phyloP scores from a whole-genome alignment of 257 asterid species.

The Solanum boliviense region DNA sequence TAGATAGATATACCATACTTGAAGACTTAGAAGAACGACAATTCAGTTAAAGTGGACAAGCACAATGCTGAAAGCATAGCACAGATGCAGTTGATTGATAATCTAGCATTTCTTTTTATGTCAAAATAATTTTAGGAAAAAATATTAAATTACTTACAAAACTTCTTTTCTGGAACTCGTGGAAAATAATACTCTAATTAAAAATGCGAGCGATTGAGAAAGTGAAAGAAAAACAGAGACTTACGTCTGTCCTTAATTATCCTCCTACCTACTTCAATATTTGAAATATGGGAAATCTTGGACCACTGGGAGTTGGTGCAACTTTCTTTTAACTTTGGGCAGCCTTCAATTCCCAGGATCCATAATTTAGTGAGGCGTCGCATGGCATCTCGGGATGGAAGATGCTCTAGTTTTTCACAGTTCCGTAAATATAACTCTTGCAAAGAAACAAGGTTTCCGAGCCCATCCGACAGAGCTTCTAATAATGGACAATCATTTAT shows the following conservation, averaged over 20 bases:
- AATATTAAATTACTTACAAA: too few relatives aligned
- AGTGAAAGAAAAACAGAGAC: too few relatives aligned
- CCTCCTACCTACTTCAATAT: fast-evolving
- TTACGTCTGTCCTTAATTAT: neutral
- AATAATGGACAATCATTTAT: fast-evolving
- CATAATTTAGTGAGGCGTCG: neutral
- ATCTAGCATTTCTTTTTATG: too few relatives aligned
- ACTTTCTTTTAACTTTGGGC: neutral
- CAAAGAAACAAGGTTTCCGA: neutral
- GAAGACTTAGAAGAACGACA: too few relatives aligned
- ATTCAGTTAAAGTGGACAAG: too few relatives aligned
- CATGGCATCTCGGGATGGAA: neutral
- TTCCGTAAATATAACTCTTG: fast-evolving
- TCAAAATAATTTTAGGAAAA: too few relatives aligned
- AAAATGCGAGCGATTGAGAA: too few relatives aligned
- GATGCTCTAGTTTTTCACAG: neutral
- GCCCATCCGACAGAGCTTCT: neutral
- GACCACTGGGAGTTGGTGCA: neutral
- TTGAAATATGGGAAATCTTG: neutral
- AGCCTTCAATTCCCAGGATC: fast-evolving
- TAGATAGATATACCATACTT: too few relatives aligned
- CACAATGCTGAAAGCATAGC: too few relatives aligned
- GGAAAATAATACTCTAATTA: too few relatives aligned
- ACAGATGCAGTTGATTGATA: too few relatives aligned
- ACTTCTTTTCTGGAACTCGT: too few relatives aligned